Evolutionary conservation across 2,329 filamentous ascomycete species (phyloP).

Genomic region (Paracamarosporium sp.): DNA sequence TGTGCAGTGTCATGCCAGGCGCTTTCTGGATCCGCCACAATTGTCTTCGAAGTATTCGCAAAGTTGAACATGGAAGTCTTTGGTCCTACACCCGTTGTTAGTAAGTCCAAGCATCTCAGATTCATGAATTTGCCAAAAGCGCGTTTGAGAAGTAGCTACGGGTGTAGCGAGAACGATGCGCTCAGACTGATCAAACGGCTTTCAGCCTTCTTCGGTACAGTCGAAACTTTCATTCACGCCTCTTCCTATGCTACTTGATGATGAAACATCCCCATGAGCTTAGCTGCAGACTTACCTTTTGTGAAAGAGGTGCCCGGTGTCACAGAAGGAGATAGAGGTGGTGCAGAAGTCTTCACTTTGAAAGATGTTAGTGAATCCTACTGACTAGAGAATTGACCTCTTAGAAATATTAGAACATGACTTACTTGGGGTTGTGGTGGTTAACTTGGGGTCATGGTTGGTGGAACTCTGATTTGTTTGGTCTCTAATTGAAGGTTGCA

Average conservation of each 20-base stretch:
- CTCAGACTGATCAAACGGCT: not conserved
- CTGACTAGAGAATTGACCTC: not conserved
- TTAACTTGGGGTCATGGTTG: not conserved
- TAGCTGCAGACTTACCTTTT: no score
- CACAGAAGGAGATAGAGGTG: not conserved
- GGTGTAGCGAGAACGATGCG: no score
- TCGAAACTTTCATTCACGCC: no score
- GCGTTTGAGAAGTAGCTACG: no score
- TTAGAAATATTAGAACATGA: not conserved
- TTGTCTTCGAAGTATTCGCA: not conserved
- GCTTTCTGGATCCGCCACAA: not conserved
- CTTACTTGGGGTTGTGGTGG: not conserved
- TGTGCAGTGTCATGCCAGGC: not conserved
- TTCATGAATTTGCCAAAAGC: no score
- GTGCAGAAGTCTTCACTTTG: not conserved
- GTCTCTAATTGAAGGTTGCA: not conserved
- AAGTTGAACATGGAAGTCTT: not conserved
- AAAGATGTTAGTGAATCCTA: not conserved
- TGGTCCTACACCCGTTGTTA: not conserved
- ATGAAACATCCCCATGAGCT: no score
- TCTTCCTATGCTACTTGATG: no score
- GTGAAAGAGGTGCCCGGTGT: not conserved
- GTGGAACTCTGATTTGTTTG: not conserved
- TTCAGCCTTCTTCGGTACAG: not conserved
- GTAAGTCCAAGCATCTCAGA: no score